Conservation (phyloP, 2,329 filamentous ascomycete species). For the Parascedosporium putredinis region DNA sequence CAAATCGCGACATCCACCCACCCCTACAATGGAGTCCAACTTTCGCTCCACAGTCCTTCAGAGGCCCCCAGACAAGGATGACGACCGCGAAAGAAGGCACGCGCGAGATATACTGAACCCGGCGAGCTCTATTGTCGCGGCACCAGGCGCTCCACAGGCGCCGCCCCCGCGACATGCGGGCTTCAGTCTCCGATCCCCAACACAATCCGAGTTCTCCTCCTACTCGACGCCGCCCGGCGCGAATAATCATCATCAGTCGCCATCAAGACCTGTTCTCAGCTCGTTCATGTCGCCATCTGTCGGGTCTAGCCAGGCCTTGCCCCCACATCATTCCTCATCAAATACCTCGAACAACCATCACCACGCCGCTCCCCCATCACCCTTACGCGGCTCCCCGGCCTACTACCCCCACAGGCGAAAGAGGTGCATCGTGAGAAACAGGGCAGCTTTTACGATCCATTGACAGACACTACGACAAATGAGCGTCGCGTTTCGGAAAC, state of each 20-base stretch:
- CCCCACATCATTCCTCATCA: conserved; percentile 8
- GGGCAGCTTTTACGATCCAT: conserved; percentile 44
- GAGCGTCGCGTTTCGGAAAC: conserved; percentile 36
- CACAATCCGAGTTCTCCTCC: conserved; percentile 29
- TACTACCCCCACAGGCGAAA: conserved; percentile 25
- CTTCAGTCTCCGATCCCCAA: conserved; percentile 41
- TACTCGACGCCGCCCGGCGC: conserved; percentile 15
- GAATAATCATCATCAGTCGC: conserved; percentile 10
- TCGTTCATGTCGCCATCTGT: conserved; percentile 27
- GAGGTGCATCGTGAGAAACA: conserved; percentile 26
- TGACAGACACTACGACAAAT: conserved; percentile 34
- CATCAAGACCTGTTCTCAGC: conserved; percentile 15
- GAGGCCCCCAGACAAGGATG: conserved; percentile 30
- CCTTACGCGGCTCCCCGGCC: conserved; percentile 30
- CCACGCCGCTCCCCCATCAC: conserved; percentile 25
- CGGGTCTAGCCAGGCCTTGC: conserved; percentile 20
- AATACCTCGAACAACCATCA: conserved; percentile 11
- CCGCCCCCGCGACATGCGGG: conserved; percentile 26
- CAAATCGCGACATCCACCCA: conserved; percentile 11
- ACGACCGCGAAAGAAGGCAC: conserved; percentile 22
- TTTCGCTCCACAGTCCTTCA: conserved; percentile 41
- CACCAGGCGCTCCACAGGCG: conserved; percentile 13
- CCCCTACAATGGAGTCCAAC: conserved; percentile 31
- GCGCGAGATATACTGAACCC: conserved; percentile 38
- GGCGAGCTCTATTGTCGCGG: conserved; percentile 17